A percentile compares a stretch with the other conserved stretches of the same genome.
Conservation (phyloP, 495 filamentous ascomycete species). For the Penicillium angulare region DNA sequence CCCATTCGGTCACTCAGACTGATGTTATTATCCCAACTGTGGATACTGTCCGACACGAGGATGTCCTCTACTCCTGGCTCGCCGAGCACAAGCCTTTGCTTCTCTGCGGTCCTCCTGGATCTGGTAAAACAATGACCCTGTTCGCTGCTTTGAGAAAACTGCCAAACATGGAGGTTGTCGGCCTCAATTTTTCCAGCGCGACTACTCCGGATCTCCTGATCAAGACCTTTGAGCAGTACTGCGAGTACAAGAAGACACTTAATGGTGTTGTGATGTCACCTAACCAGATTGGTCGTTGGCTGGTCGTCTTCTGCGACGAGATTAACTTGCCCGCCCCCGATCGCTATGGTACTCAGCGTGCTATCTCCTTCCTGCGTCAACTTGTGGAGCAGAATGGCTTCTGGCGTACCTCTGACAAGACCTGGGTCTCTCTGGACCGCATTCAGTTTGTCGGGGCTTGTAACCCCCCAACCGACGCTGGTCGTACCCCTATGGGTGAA, state of each 20-base stretch:
- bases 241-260: slow-evolving; percentile 97
- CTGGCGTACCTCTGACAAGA: slow-evolving; percentile 96
- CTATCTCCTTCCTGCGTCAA: slow-evolving; percentile 94
- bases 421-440: slow-evolving; percentile 94
- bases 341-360: slow-evolving; percentile 95
- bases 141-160: slow-evolving; percentile 95
- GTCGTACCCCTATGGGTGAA: slow-evolving; percentile 88
- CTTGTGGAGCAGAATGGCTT: slow-evolving; percentile 98
- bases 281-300: slow-evolving; percentile 94
- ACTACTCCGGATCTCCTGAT: slow-evolving; percentile 96
- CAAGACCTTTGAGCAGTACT: slow-evolving; percentile 99
- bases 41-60: slow-evolving; percentile 95
- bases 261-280: slow-evolving; percentile 95
- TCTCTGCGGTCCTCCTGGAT: slow-evolving; percentile 95
- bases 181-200: slow-evolving; percentile 98
- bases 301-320: slow-evolving; percentile 98
- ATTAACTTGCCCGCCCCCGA: slow-evolving; percentile 99
- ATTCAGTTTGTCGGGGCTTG: slow-evolving; percentile 99
- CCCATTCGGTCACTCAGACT: slow-evolving; percentile 93
- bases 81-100: slow-evolving; percentile 97
- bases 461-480: slow-evolving; percentile 98
- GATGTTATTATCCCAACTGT: slow-evolving; percentile 97
- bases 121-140: slow-evolving; percentile 98
- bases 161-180: slow-evolving; percentile 97
- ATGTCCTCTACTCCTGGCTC: slow-evolving; percentile 97